Evolutionary conservation across 352 stramenopile genomes (phyloP).

Genomic region (Blastocystis sp.): DNA sequence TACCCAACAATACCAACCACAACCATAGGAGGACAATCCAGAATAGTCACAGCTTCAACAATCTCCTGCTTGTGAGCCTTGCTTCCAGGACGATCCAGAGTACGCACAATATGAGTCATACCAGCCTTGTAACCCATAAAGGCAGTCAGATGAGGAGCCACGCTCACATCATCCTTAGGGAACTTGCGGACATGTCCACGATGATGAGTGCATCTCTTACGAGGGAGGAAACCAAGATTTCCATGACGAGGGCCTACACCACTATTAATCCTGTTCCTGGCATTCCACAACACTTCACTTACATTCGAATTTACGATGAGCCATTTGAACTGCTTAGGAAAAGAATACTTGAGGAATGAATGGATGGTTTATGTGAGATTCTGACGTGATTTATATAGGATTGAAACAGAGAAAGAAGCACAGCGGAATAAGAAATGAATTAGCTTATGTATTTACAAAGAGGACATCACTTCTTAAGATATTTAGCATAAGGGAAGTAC

Average conservation of each 20-base stretch:
- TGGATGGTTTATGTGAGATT: not conserved
- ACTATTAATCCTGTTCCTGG: not conserved
- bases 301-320: conserved; percentile 94
- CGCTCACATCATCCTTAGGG: conserved; percentile 91
- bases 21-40: conserved; percentile 98
- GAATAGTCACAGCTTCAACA: conserved; percentile 97
- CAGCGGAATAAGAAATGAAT: conserved; percentile 91
- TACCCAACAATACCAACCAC: conserved; percentile 99
- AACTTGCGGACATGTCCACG: conserved; percentile 96
- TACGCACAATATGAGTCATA: conserved; percentile 99
- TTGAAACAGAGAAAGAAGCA: too few relatives aligned
- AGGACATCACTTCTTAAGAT: too few relatives aligned
- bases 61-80: conserved; percentile 99
- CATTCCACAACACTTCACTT: not conserved
- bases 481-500: too few relatives aligned
- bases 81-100: conserved; percentile 95
- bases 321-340: conserved; percentile 77
- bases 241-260: conserved; percentile 84
- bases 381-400: too few relatives aligned
- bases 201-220: conserved; percentile 99
- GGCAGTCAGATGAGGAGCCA: conserved; percentile 93
- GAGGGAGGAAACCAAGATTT: conserved; percentile 96
- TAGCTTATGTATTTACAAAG: too few relatives aligned
- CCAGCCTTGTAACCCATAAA: conserved; percentile 99
- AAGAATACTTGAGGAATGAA: conserved; percentile 1